phyloP scores from a whole-genome alignment of 352 stramenopile species.

The Phytophthora sp. region DNA sequence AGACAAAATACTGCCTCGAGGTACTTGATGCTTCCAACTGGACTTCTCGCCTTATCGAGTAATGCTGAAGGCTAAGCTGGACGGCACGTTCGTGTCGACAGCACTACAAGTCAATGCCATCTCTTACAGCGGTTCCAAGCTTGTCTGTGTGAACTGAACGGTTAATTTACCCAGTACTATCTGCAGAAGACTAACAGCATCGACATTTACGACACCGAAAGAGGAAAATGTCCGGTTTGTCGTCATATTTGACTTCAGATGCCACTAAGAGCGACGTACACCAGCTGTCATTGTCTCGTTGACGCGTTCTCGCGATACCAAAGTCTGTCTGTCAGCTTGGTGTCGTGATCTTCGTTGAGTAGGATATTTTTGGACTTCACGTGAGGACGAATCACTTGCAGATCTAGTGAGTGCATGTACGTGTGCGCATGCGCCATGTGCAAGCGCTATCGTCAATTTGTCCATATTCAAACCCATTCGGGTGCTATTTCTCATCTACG shows the following conservation, averaged over 20 bases:
- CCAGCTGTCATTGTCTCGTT: slow-evolving; percentile 25
- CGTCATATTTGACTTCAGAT: slow-evolving; percentile 27
- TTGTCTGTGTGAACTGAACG: slow-evolving; percentile 26
- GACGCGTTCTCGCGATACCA: slow-evolving; percentile 23
- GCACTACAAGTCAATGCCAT: slow-evolving; percentile 15
- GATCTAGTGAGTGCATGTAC: slow-evolving; percentile 23
- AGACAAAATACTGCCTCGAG: slow-evolving; percentile 64
- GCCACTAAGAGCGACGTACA: too few relatives aligned
- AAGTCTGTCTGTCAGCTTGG: slow-evolving; percentile 30
- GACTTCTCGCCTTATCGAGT: slow-evolving; percentile 17
- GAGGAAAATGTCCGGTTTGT: slow-evolving; percentile 28
- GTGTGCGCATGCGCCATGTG: slow-evolving; percentile 24
- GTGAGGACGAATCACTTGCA: slow-evolving; percentile 17
- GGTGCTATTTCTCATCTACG: slow-evolving; percentile 8
- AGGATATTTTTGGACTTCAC: slow-evolving; percentile 28
- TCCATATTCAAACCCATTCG: slow-evolving; percentile 16
- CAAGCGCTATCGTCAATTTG: slow-evolving; percentile 15
- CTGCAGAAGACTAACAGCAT: slow-evolving; percentile 26
- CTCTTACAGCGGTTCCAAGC: slow-evolving; percentile 14
- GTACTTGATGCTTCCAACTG: slow-evolving; percentile 53
- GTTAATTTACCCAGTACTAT: slow-evolving; percentile 19
- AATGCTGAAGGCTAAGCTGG: background rate
- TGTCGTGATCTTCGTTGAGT: slow-evolving; percentile 9
- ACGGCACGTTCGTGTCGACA: slow-evolving; percentile 8
- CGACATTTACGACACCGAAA: slow-evolving; percentile 30